phyloP scores from a whole-genome alignment of 2,329 filamentous ascomycete species.

The Colletotrichum cuscutae region DNA sequence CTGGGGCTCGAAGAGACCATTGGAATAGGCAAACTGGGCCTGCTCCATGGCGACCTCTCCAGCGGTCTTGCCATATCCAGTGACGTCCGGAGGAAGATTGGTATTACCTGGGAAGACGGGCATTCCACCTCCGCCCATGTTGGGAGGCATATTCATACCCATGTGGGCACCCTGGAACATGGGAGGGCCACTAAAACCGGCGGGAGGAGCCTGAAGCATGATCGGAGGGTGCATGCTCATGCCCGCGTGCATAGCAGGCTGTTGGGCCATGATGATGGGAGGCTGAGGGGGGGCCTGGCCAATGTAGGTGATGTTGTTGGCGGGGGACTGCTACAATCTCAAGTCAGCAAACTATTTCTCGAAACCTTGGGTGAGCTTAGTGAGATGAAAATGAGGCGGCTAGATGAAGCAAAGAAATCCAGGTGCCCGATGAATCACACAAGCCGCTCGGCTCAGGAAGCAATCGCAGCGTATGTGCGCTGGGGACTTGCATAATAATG shows the following conservation, averaged over 20 bases:
- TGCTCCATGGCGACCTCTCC: slow-evolving; percentile 59
- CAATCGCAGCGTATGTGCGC: background rate
- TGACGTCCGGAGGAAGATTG: slow-evolving; percentile 57
- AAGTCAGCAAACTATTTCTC: slow-evolving; percentile 30
- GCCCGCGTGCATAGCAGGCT: slow-evolving; percentile 43
- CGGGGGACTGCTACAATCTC: slow-evolving; percentile 43
- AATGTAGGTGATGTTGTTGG: slow-evolving; percentile 39
- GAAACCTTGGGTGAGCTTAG: background rate
- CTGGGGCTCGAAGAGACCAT: slow-evolving; percentile 65
- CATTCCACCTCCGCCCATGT: slow-evolving; percentile 11
- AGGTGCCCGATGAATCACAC: background rate
- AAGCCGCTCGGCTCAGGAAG: slow-evolving; percentile 6
- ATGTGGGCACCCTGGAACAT: slow-evolving; percentile 24
- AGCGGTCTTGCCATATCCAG: slow-evolving; percentile 62
- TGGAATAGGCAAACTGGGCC: slow-evolving; percentile 59
- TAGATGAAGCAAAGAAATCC: background rate
- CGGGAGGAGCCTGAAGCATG: slow-evolving; percentile 44
- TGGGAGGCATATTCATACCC: slow-evolving; percentile 24
- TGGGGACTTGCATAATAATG: slow-evolving; percentile 53
- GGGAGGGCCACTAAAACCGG: slow-evolving; percentile 16
- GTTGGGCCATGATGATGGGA: slow-evolving; percentile 46
- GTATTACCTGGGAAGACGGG: slow-evolving; percentile 49
- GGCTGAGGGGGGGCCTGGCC: slow-evolving; percentile 40
- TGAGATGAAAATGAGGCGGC: background rate
- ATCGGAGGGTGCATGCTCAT: slow-evolving; percentile 34